These are phyloP conservation scores for Carex arenaria DNA, from an alignment of 202 grass and related monocot species.

Conservation along the genomic window DNA sequence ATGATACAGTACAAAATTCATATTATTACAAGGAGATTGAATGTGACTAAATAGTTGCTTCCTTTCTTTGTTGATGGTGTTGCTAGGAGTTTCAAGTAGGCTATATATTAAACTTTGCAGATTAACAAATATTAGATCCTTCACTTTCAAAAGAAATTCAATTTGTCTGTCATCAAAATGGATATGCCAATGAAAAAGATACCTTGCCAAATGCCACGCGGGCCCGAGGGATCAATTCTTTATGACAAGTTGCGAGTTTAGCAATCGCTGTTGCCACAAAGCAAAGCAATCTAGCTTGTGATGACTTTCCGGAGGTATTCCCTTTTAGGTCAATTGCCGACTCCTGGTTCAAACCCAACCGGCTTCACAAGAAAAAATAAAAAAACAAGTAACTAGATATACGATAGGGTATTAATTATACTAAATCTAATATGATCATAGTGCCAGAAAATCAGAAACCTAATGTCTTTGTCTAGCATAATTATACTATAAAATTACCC, in stretches of 20 bases:
- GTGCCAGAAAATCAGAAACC: neutral
- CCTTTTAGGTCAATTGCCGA: constrained; percentile 55
- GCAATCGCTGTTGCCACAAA: constrained; percentile 90
- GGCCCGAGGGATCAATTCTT: constrained; percentile 84
- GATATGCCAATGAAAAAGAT: constrained; percentile 1
- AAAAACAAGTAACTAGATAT: constrained; percentile 1
- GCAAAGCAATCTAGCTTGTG: constrained; percentile 84
- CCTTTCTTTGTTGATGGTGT: neutral
- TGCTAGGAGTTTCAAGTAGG: neutral
- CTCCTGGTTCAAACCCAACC: constrained; percentile 67
- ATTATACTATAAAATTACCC: neutral
- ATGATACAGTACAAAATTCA: neutral
- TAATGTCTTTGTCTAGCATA: neutral
- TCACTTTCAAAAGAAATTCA: neutral
- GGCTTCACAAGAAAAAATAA: constrained; percentile 50
- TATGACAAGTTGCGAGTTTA: constrained; percentile 85
- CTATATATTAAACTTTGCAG: neutral
- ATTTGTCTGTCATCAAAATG: neutral
- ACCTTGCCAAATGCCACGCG: constrained; percentile 76
- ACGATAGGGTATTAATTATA: neutral
- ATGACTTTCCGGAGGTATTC: constrained; percentile 57
- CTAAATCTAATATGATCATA: neutral
- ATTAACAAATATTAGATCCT: neutral
- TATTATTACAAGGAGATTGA: neutral
- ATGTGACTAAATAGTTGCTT: neutral